Conservation (phyloP, 306 rosid genomes). For the Quillaja saponaria region DNA sequence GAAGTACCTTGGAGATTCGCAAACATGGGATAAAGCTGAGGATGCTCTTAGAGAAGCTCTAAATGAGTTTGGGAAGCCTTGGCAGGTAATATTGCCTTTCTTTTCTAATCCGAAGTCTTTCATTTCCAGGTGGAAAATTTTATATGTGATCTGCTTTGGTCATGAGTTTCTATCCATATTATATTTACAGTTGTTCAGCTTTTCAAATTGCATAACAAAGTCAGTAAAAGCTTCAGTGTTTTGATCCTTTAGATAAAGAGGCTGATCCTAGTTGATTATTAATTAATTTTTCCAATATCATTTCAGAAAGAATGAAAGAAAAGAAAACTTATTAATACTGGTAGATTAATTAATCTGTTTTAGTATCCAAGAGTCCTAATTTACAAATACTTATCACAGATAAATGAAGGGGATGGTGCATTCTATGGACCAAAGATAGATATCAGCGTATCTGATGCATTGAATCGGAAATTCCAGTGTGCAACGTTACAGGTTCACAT, state of each 20-base stretch:
- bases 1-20: slow-evolving; percentile 70
- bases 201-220: too few relatives aligned
- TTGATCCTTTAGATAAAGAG: neutral
- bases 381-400: slow-evolving; percentile 45
- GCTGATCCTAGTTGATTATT: neutral
- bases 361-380: slow-evolving; percentile 23
- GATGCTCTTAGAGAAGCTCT: slow-evolving; percentile 79
- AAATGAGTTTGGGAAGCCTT: slow-evolving; percentile 79
- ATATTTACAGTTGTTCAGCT: too few relatives aligned
- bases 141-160: too few relatives aligned
- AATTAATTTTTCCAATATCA: neutral
- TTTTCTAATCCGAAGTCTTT: slow-evolving; percentile 8
- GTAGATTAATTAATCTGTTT: neutral
- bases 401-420: slow-evolving; percentile 93
- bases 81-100: slow-evolving; percentile 62
- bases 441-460: slow-evolving; percentile 86
- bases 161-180: too few relatives aligned
- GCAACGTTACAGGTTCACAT: slow-evolving; percentile 87
- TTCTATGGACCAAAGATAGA: slow-evolving; percentile 96
- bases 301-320: neutral
- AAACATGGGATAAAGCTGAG: slow-evolving; percentile 94
- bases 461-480: slow-evolving; percentile 84
- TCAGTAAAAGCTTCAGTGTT: neutral
- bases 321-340: neutral
- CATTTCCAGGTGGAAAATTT: too few relatives aligned